These are phyloP conservation scores for Angomonas ambiguus DNA, from an alignment of 208 protist genomes.

Conservation along the genomic window DNA sequence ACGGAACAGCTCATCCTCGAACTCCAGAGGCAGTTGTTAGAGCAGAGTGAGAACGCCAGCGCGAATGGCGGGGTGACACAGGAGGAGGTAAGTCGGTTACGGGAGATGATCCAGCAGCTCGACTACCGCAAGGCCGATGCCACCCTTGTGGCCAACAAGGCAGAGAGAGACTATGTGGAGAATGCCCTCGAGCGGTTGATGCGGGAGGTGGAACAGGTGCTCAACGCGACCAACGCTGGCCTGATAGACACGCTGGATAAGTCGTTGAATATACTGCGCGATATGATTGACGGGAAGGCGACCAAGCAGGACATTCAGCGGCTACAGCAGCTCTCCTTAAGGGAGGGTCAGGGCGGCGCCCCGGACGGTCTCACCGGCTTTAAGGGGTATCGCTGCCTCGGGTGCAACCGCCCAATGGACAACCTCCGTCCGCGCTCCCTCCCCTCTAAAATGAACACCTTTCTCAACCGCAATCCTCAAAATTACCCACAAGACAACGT, in stretches of 20 bases:
- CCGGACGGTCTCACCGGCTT: slow-evolving; percentile 82
- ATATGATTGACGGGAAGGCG: slow-evolving; percentile 89
- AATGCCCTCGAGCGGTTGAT: slow-evolving; percentile 89
- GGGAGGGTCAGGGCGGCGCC: slow-evolving; percentile 17
- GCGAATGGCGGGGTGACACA: slow-evolving; percentile 18
- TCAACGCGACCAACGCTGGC: slow-evolving; percentile 87
- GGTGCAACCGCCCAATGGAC: slow-evolving; percentile 82
- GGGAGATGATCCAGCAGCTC: slow-evolving; percentile 63
- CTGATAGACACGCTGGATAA: slow-evolving; percentile 90
- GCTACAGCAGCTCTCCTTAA: slow-evolving; percentile 60
- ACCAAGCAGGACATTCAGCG: slow-evolving; percentile 78
- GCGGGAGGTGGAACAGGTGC: slow-evolving; percentile 90
- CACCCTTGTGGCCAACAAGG: slow-evolving; percentile 87
- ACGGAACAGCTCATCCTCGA: slow-evolving; percentile 50
- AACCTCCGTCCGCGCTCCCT: slow-evolving; percentile 65
- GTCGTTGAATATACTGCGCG: slow-evolving; percentile 84
- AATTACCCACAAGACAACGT: slow-evolving; percentile 63
- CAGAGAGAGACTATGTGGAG: slow-evolving; percentile 89
- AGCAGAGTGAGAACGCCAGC: slow-evolving; percentile 28
- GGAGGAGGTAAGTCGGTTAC: slow-evolving; percentile 51
- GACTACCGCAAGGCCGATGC: slow-evolving; percentile 86
- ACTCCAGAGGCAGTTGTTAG: slow-evolving; percentile 55
- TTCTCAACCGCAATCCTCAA: slow-evolving; percentile 76
- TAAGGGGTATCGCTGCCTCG: slow-evolving; percentile 85
- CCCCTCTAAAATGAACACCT: slow-evolving; percentile 49